Base-by-base conservation (phyloP, 352 stramenopile species). In the Pythium apleroticum region DNA sequence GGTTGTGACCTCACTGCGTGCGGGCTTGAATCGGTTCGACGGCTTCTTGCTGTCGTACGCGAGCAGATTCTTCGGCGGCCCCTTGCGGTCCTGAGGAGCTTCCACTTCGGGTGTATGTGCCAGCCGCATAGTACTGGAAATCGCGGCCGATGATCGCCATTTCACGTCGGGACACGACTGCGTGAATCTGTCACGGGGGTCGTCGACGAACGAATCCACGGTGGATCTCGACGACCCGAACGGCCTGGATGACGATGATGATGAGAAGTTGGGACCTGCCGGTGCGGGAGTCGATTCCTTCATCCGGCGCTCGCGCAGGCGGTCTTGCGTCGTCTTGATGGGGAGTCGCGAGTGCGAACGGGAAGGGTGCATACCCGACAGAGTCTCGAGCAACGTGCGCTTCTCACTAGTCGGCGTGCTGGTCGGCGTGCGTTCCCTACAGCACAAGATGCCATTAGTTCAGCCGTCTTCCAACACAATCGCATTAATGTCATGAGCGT, bases 271-370 rank as follows among this genome's bases (percentile, higher is more conserved):
- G 46, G 54, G 52, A 20, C 46, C 37, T 24, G 52, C 52, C 4
- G 54, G 28, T 5, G 49, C 33, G n/a, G 54, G 54, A 27, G 46
- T 39, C 20, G 55, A 41, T 39, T 69, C 63, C 31, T 54, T 61
- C 63, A 69, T 25, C 17, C 57, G 46, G 25, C 65, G 59, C 4
- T 72, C 65, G 35, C 65, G 65, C 14, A 45, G n/a, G 11, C 65
- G 65, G 45, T 72, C 65, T 27, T 68, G 65, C 35, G 65, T 68
- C 54, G 60, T 67, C 30, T 72, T 72, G 22, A 67, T 43, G n/a
- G 54, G 60, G 14, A 72, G 43, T 15, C 59, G 60, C 30, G 57
- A 59, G 28, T 58, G 49, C n/a, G 41, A 22, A 3, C 52, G 66
- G n/a, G 56, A 52, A 25, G 52, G 56, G 43, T 74, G 67, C 67